Evolutionary conservation across 495 filamentous ascomycete genomes (phyloP).

Genomic region (Trichoderma erinaceum): DNA sequence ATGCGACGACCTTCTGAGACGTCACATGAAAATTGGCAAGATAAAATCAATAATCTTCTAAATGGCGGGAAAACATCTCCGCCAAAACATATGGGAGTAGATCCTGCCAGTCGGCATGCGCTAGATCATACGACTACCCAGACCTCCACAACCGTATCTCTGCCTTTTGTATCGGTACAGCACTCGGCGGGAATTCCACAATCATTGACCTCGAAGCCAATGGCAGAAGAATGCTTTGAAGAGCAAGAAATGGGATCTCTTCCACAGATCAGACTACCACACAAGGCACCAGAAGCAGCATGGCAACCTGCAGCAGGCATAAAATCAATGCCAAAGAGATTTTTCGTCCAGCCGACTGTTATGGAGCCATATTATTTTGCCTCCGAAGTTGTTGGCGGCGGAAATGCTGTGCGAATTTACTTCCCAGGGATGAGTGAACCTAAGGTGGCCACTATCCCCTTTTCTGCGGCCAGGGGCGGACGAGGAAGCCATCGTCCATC

Average conservation of each 20-base stretch:
- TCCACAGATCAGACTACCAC: constrained; percentile 62
- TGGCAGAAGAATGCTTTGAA: constrained; percentile 75
- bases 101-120: constrained; percentile 55
- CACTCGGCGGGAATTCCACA: constrained; percentile 22
- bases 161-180: constrained; percentile 36
- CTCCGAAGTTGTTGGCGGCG: constrained; percentile 32
- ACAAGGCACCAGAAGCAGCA: constrained; percentile 47
- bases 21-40: constrained; percentile 52
- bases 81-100: constrained; percentile 47
- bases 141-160: constrained; percentile 51
- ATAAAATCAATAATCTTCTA: constrained; percentile 66
- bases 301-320: constrained; percentile 39
- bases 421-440: constrained; percentile 37
- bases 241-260: constrained; percentile 75
- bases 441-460: constrained; percentile 36
- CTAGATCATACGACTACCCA: constrained; percentile 48
- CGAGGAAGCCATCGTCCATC: constrained; percentile 25
- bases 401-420: constrained; percentile 37
- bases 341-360: constrained; percentile 31
- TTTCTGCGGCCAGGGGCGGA: constrained; percentile 29
- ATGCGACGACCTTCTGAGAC: not conserved
- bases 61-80: constrained; percentile 51
- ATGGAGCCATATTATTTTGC: constrained; percentile 38
- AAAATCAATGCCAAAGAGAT: constrained; percentile 33
- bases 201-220: constrained; percentile 48